Evolutionary conservation across 2,329 filamentous ascomycete species (phyloP).

Genomic region (Dothideomycetidae sp.): DNA sequence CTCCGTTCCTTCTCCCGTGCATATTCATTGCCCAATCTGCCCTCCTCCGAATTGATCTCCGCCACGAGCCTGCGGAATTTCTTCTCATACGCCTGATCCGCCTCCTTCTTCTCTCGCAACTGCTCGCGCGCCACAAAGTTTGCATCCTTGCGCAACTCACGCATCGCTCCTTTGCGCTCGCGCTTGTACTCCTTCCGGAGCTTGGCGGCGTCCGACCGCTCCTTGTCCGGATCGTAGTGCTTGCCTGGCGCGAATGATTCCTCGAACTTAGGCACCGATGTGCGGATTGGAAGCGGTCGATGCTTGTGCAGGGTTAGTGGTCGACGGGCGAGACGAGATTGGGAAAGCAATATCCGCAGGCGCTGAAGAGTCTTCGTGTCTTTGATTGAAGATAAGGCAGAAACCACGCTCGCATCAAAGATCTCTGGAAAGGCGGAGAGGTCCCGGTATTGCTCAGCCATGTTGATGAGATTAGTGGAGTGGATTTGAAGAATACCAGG

Average conservation of each 20-base stretch:
- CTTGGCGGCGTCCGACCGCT: slow-evolving; percentile 72
- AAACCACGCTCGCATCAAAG: slow-evolving; percentile 45
- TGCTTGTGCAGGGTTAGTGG: slow-evolving; percentile 84
- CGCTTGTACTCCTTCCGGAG: slow-evolving; percentile 84
- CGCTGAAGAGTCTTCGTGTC: slow-evolving; percentile 37
- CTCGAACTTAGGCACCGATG: slow-evolving; percentile 85
- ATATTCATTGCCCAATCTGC: slow-evolving; percentile 72
- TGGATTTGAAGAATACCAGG: slow-evolving; percentile 43
- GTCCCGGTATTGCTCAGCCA: slow-evolving; percentile 57
- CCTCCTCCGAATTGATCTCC: slow-evolving; percentile 92
- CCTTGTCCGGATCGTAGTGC: slow-evolving; percentile 92
- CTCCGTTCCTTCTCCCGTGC: slow-evolving; percentile 69
- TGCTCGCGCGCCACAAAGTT: slow-evolving; percentile 87
- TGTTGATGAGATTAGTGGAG: slow-evolving; percentile 49
- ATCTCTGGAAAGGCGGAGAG: slow-evolving; percentile 68
- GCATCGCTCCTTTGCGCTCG: slow-evolving; percentile 86
- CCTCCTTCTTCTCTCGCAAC: slow-evolving; percentile 81
- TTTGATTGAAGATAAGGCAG: slow-evolving; percentile 19
- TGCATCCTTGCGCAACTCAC: slow-evolving; percentile 88
- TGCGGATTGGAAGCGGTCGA: slow-evolving; percentile 73
- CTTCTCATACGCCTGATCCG: slow-evolving; percentile 85
- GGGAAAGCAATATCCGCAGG: slow-evolving; percentile 45
- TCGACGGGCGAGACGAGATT: slow-evolving; percentile 53
- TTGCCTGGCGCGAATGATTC: slow-evolving; percentile 86
- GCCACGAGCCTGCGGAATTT: slow-evolving; percentile 87